A percentile compares a stretch with the other conserved stretches of the same genome.
These are phyloP conservation scores for Ganoderma resinaceum DNA, from an alignment of 1,284 basidiomycete genomes.

Conservation along the genomic window DNA sequence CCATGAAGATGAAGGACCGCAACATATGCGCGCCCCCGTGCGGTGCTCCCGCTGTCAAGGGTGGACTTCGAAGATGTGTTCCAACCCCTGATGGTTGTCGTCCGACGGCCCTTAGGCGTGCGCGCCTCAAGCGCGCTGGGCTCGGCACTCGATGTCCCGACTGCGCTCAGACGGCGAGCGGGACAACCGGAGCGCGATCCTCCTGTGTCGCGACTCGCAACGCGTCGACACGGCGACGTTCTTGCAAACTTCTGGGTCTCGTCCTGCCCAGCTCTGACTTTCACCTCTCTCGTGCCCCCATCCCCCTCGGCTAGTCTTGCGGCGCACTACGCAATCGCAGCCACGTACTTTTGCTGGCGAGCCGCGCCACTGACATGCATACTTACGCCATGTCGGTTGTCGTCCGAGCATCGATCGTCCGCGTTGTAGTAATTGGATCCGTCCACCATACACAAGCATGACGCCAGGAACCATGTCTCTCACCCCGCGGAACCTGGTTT, in stretches of 20 bases:
- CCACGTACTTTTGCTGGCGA: neutral
- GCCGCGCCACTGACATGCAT: neutral
- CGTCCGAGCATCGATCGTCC: neutral
- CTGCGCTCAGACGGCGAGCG: neutral
- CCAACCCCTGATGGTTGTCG: neutral
- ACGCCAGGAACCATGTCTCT: neutral
- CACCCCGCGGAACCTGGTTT: neutral
- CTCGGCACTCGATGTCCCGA: neutral
- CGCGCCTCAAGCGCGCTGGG: neutral
- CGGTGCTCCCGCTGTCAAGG: neutral
- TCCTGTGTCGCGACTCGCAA: too few relatives aligned
- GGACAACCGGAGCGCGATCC: neutral
- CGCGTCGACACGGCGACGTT: neutral
- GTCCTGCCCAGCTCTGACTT: neutral
- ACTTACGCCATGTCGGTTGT: neutral
- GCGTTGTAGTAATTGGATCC: neutral
- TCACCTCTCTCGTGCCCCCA: neutral
- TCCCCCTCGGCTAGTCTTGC: neutral
- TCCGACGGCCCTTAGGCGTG: neutral
- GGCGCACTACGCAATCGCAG: neutral
- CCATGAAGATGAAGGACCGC: neutral
- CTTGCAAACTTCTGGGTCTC: neutral
- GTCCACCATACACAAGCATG: neutral
- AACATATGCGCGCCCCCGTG: neutral
- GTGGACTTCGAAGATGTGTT: neutral